A percentile compares a stretch with the other conserved stretches of the same genome.
These are phyloP conservation scores for Pseudogymnoascus sp. DNA, from an alignment of 2,329 filamentous ascomycete species.

Conservation along the genomic window DNA sequence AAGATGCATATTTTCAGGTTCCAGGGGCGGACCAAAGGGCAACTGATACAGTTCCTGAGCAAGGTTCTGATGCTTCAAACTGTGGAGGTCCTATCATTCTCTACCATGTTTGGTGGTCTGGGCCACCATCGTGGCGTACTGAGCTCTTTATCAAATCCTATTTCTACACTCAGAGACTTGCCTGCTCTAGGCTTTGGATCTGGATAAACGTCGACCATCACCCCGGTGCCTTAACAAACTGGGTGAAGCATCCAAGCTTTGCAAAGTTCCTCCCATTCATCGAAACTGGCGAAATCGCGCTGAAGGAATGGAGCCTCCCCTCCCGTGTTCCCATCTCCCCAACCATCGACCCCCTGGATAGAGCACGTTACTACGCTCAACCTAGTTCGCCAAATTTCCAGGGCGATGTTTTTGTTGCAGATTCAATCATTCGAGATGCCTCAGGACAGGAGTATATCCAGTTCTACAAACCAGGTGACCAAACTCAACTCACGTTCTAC, in stretches of 20 bases:
- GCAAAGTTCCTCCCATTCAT: constrained; percentile 2
- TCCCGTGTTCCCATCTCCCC: neutral
- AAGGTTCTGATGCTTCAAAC: neutral
- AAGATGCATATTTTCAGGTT: neutral
- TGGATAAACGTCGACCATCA: neutral
- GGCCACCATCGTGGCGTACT: neutral
- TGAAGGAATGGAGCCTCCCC: neutral
- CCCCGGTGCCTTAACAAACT: neutral
- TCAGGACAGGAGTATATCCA: neutral
- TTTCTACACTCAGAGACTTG: neutral
- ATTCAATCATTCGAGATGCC: neutral
- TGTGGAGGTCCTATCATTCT: neutral
- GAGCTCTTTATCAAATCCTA: constrained; percentile 4
- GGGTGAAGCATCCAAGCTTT: neutral
- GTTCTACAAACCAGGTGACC: neutral
- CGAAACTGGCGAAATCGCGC: neutral
- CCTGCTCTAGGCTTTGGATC: neutral
- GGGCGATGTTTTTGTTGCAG: constrained; percentile 1
- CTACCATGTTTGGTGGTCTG: constrained; percentile 5
- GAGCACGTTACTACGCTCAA: neutral
- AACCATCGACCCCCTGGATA: neutral
- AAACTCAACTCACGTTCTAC: neutral
- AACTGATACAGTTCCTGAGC: neutral
- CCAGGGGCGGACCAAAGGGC: neutral
- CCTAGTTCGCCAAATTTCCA: neutral